phyloP scores from a whole-genome alignment of 2,329 filamentous ascomycete species.

The Sodiomyces alkalinus region DNA sequence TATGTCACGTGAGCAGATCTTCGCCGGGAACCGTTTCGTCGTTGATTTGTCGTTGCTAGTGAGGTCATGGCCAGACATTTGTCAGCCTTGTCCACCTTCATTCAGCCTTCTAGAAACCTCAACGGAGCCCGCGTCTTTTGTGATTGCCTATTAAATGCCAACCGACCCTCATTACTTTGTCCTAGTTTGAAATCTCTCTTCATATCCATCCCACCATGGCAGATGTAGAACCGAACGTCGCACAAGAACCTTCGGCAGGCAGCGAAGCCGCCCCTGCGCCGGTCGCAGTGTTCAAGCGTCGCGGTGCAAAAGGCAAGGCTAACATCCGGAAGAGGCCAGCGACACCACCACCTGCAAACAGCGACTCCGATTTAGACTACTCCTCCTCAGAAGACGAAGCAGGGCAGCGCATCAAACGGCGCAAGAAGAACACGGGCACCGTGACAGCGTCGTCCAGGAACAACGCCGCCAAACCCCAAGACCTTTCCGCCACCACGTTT shows the following conservation, averaged over 20 bases:
- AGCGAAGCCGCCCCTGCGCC: slow-evolving; percentile 18
- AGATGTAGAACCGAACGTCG: no score
- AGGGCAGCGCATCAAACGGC: slow-evolving; percentile 64
- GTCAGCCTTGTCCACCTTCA: no score
- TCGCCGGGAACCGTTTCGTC: no score
- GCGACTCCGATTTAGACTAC: slow-evolving; percentile 45
- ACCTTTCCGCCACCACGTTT: slow-evolving; percentile 37
- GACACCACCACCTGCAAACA: slow-evolving; percentile 56
- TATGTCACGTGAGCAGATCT: no score
- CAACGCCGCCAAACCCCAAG: slow-evolving; percentile 19
- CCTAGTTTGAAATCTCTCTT: neutral
- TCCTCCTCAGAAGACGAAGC: slow-evolving; percentile 64
- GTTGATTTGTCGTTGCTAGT: no score
- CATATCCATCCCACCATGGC: neutral
- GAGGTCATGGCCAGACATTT: no score
- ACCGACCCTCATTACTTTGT: neutral
- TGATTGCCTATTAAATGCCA: no score
- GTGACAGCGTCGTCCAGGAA: slow-evolving; percentile 50
- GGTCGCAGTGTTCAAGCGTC: slow-evolving; percentile 71
- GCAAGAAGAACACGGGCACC: slow-evolving; percentile 51
- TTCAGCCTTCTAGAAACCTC: no score
- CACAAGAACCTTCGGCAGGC: no score
- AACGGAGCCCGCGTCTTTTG: no score
- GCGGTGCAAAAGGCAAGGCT: slow-evolving; percentile 58
- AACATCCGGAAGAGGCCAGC: slow-evolving; percentile 69